Evolutionary conservation across 108 stramenopile genomes (phyloP).

Genomic region (Cyclotella choctawhatcheeana): DNA sequence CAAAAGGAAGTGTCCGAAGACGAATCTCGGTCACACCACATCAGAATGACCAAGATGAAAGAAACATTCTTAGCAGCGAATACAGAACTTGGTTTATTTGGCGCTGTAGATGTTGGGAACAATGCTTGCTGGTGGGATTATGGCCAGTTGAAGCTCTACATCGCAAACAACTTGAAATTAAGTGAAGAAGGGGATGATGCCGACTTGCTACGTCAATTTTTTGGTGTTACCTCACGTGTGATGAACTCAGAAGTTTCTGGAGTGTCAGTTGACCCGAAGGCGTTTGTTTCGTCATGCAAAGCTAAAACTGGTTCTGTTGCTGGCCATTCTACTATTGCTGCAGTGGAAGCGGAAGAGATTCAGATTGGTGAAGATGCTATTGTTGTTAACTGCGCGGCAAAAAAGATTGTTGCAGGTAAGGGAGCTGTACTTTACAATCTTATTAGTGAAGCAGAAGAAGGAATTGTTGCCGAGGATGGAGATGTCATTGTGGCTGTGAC

Average conservation of each 20-base stretch:
- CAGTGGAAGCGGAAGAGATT: conserved; percentile 75
- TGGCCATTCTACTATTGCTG: conserved; percentile 75
- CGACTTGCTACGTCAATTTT: conserved; percentile 79
- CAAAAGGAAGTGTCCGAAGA: conserved; percentile 85
- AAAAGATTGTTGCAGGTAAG: conserved; percentile 88
- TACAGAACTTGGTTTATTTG: conserved; percentile 87
- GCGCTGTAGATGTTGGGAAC: conserved; percentile 96
- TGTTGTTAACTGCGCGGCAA: conserved; percentile 96
- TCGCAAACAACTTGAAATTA: conserved; percentile 85
- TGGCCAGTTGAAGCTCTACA: conserved; percentile 95
- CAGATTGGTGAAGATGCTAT: conserved; percentile 90
- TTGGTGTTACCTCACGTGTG: conserved; percentile 66
- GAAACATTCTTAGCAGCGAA: conserved; percentile 56
- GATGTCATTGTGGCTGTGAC: conserved; percentile 94
- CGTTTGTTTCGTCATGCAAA: conserved; percentile 75
- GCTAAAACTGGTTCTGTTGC: conserved; percentile 72
- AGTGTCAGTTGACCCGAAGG: conserved; percentile 55
- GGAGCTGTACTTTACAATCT: conserved; percentile 96
- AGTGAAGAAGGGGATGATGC: conserved; percentile 76
- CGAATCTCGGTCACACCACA: conserved; percentile 75
- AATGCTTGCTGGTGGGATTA: conserved; percentile 99
- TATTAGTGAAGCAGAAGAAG: conserved; percentile 79
- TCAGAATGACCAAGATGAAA: conserved; percentile 86
- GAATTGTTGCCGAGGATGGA: conserved; percentile 83
- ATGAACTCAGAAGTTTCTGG: conserved; percentile 61